A percentile compares a stretch with the other conserved stretches of the same genome.
Evolutionary conservation across 2,329 filamentous ascomycete genomes (phyloP).

Genomic region (Colletotrichum higginsianum): DNA sequence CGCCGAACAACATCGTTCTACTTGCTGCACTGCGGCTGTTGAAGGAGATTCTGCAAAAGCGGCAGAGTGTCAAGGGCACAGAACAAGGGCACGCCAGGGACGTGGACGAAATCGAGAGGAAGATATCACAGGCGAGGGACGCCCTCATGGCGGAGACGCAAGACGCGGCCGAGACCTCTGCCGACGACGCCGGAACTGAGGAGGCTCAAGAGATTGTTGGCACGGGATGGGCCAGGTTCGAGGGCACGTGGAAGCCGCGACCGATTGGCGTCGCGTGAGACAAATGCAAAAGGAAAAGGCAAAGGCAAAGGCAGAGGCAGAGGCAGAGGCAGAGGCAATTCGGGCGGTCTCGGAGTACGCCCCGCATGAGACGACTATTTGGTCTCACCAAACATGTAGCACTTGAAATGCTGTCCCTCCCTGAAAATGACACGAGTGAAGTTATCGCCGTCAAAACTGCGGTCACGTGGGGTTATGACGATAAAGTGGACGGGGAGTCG

Average conservation of each 20-base stretch:
- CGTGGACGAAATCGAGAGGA: constrained; percentile 45
- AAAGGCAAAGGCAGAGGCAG: no score
- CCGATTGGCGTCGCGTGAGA: constrained; percentile 69
- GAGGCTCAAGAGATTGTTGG: constrained; percentile 40
- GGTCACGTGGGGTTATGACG: constrained; percentile 34
- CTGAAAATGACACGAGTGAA: neutral
- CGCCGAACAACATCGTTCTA: constrained; percentile 61
- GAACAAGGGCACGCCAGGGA: constrained; percentile 42
- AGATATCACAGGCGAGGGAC: constrained; percentile 38
- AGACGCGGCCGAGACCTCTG: constrained; percentile 21
- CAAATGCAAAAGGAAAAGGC: neutral
- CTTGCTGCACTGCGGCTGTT: constrained; percentile 62
- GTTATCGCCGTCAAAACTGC: neutral
- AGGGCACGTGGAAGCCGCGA: constrained; percentile 69
- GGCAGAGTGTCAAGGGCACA: constrained; percentile 29
- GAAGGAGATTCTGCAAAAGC: constrained; percentile 55
- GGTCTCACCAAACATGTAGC: neutral
- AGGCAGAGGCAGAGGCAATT: no score
- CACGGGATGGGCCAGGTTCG: constrained; percentile 64
- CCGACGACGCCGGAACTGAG: constrained; percentile 24
- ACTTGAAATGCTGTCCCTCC: neutral
- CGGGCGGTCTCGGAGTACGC: no score
- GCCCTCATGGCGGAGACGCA: constrained; percentile 34
- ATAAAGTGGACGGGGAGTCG: neutral
- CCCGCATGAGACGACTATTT: neutral